Base-by-base conservation (phyloP, 2,329 filamentous ascomycete genomes). In the Fonsecaea nubica region DNA sequence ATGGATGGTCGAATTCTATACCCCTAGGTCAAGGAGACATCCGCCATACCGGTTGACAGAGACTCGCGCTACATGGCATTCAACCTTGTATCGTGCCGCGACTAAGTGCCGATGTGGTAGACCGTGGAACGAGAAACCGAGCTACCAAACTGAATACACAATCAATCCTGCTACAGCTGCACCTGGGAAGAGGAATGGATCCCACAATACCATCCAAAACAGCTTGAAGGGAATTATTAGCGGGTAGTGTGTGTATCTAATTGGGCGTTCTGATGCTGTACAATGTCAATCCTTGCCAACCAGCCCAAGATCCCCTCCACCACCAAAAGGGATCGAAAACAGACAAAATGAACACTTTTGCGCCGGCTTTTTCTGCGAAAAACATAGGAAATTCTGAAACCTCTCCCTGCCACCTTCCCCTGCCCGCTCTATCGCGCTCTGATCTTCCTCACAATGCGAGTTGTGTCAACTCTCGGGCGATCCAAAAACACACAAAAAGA, bases 321-420 rank as follows among this genome's bases (percentile, higher is more conserved):
- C 8, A 21, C 10, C 45, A 61, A 13, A 52, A 60, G 40, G 48
- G n/a, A 65, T 36, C 38, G 48, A 52, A 59, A 50, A 58, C 35
- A 61, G 50, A 64, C 30, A 55, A 55, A 40, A 62, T 25, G 42
- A 60, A 63, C 54, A 63, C 36, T 60, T 62, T 48, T 58, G 63
- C 63, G 66, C 66, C 66, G 63, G 66, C 66, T 69, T 69, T 68
- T 69, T 59, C 57, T 59, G 32, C 40, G 25, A 21, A 53, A 53
- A 61, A 66, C 66, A 69, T 66, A 66, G 56, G 63, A 64, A 57
- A 66, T 38, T 50, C 40, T 50, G 45, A 50, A 50, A 50, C 25
- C 45, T 21, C 45, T 50, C 15, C 45, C 21, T 12, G 21, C 45
- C 57, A 13, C 57, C 40, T 21, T 36, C 42, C 57, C 38, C 36